Evolutionary conservation across 2,329 filamentous ascomycete genomes (phyloP).

Genomic region (Ceratocystis variospora): DNA sequence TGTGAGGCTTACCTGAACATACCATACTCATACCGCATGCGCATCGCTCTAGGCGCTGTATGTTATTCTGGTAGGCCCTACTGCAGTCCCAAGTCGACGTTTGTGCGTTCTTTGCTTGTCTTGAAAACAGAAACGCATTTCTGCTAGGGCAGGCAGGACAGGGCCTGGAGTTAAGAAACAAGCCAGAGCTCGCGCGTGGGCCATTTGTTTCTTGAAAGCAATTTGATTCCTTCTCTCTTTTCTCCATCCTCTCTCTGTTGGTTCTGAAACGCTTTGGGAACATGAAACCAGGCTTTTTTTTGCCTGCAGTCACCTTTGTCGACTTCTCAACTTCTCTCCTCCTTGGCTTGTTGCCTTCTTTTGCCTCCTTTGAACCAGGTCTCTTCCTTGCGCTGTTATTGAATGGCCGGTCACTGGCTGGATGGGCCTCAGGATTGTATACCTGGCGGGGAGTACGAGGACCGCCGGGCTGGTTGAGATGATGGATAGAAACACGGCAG

Average conservation of each 20-base stretch:
- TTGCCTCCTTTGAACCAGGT: too few species aligned
- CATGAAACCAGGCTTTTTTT: background rate
- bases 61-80: background rate
- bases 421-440: background rate
- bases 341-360: background rate
- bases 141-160: too few species aligned
- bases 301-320: background rate
- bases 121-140: too few species aligned
- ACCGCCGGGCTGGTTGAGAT: background rate
- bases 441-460: background rate
- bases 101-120: background rate
- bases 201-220: too few species aligned
- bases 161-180: too few species aligned
- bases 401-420: background rate
- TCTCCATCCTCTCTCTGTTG: background rate
- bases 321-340: background rate
- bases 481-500: background rate
- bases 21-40: background rate
- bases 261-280: background rate
- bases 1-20: background rate
- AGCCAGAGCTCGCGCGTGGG: too few species aligned
- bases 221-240: too few species aligned
- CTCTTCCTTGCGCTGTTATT: background rate
- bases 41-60: slow-evolving; percentile 3
- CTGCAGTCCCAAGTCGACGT: background rate